Base-by-base conservation (phyloP, 768 basidiomycete species). In the Boletales sp. region DNA sequence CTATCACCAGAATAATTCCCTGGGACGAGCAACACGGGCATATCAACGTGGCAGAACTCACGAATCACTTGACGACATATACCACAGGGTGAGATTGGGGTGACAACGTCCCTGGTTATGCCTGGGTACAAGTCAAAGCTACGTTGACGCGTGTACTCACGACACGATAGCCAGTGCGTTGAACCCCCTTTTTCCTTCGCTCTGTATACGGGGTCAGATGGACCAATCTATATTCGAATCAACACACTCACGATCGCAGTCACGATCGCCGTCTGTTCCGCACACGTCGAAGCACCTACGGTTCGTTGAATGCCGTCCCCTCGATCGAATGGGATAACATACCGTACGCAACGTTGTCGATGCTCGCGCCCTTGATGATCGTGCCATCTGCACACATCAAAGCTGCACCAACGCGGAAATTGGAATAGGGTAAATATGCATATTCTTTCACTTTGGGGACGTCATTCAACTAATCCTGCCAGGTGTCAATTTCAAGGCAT, bases 281-380 rank as follows among this genome's bases (percentile, higher is more conserved):
- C 94, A 56, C 95, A 97, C 42, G 94, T 94, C 0, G 87, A 84
- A 1, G 82, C 91, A 17, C 93, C 92, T 95, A 25, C 21, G 21
- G 21, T 25, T 25, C 21, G 21, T 25, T 25, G 21, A 25, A 25
- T 25, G 21, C 21, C 21, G 5, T 25, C 21, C 5, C 21, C 21
- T 25, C 21, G 21, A 36, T 3, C 15, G 50, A 1, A 30, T n/a
- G 13, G 4, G 13, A 34, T 12, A 31, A 67, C 72, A 13, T 50
- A 91, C 94, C 90, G 61, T 92, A 92, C 0, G 91, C 90, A 0
- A 90, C 91, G 58, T 95, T 96, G 72, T 98, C 94, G 50, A 96
- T 77, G 64, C 95, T 96, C 18, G 87, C 82, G 12, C 95, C 93
- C 54, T 82, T 86, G 50, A 94, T 78, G 35, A 94, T 82, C 10